A percentile compares a stretch with the other conserved stretches of the same genome.
Evolutionary conservation across 2,329 filamentous ascomycete species (phyloP).

Genomic region (Penicillium glabrum): DNA sequence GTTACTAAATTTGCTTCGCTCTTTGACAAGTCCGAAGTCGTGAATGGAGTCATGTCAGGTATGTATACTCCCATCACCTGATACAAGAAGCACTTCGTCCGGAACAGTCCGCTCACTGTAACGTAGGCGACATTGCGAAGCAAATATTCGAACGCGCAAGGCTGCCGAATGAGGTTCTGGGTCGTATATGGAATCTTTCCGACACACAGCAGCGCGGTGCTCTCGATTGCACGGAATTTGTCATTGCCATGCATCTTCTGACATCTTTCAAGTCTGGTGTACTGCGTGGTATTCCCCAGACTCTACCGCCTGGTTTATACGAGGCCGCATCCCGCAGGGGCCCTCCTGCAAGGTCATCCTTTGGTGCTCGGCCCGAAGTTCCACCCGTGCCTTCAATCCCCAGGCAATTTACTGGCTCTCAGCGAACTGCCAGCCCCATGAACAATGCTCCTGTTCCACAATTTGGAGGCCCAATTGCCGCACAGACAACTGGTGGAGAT

Average conservation of each 20-base stretch:
- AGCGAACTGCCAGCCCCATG: constrained; percentile 61
- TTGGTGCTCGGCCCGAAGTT: constrained; percentile 52
- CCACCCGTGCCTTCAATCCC: constrained; percentile 69
- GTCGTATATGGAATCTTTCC: constrained; percentile 93
- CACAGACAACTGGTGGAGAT: constrained; percentile 63
- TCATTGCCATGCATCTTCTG: constrained; percentile 96
- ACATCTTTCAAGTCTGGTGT: constrained; percentile 85
- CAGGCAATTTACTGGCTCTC: constrained; percentile 69
- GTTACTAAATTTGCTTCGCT: constrained; percentile 83
- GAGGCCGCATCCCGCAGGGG: constrained; percentile 80
- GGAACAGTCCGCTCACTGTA: background rate
- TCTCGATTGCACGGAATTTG: constrained; percentile 85
- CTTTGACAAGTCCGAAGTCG: constrained; percentile 83
- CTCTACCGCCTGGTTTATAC: constrained; percentile 81
- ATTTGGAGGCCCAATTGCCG: constrained; percentile 51
- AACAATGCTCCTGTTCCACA: constrained; percentile 42
- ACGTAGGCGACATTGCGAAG: constrained; percentile 76
- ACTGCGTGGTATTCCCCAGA: constrained; percentile 74
- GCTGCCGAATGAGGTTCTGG: constrained; percentile 83
- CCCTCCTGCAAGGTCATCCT: constrained; percentile 50
- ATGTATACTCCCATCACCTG: constrained; percentile 16
- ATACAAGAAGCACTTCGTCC: background rate
- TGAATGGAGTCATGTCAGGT: constrained; percentile 73
- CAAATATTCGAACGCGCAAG: constrained; percentile 93
- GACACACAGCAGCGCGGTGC: constrained; percentile 91